Percentiles rank a stretch among this genome's conserved stretches.
Conservation (phyloP, 2,329 filamentous ascomycete species). For the Ceratocystis huliohia region DNA sequence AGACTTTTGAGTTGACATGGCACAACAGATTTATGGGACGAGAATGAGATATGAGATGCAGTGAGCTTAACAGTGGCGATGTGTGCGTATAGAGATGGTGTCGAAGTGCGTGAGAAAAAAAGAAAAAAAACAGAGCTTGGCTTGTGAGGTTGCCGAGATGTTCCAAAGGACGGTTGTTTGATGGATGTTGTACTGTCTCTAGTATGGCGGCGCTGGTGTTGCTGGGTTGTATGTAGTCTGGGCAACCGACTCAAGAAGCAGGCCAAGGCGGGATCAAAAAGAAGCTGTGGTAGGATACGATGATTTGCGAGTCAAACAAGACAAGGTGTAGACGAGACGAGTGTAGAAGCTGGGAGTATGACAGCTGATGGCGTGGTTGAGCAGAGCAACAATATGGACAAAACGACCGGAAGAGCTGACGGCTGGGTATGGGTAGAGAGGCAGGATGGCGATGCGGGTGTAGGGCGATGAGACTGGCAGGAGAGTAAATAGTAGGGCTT, state of each 20-base stretch:
- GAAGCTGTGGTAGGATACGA: not conserved
- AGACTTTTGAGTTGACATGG: constrained; percentile 43
- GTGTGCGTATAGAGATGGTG: not conserved
- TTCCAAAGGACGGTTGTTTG: not conserved
- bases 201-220: not conserved
- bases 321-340: not conserved
- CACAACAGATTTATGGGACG: constrained; percentile 31
- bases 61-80: not conserved
- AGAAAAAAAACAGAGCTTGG: constrained; percentile 3
- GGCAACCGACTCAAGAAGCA: not conserved
- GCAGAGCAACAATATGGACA: not conserved
- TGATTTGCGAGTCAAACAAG: not conserved
- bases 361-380: not conserved
- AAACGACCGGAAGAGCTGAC: not conserved
- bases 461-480: not conserved
- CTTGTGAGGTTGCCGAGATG: not conserved
- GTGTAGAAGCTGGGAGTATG: not conserved
- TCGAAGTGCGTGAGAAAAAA: not conserved
- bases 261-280: not conserved
- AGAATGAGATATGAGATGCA: not conserved
- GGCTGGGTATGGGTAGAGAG: not conserved
- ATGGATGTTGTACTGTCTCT: not conserved
- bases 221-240: not conserved
- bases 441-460: not conserved
- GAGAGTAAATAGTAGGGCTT: not conserved